A percentile compares a stretch with the other conserved stretches of the same genome.
These are phyloP conservation scores for Ophiocordyceps sinensis DNA, from an alignment of 2,329 filamentous ascomycete genomes.

Conservation along the genomic window DNA sequence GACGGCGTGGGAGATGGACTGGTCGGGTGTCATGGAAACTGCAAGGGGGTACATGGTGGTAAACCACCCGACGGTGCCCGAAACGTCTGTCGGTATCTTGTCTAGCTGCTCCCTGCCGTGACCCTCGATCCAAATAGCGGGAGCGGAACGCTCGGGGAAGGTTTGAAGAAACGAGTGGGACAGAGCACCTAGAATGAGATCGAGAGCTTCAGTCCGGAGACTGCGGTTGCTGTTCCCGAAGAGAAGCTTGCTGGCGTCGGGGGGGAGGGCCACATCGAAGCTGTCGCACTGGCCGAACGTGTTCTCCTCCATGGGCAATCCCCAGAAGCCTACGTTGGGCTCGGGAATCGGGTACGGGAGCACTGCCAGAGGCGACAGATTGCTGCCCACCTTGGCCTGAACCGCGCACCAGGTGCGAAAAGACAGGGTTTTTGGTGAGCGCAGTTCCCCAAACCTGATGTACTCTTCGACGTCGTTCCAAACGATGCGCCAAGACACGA, in stretches of 20 bases:
- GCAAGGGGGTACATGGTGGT: slow-evolving; percentile 24
- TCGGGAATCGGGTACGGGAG: slow-evolving; percentile 2
- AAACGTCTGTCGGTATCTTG: slow-evolving; percentile 15
- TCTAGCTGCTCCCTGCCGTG: slow-evolving; percentile 23
- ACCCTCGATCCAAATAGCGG: slow-evolving; percentile 23
- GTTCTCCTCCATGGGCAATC: slow-evolving; percentile 2
- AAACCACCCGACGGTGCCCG: slow-evolving; percentile 30
- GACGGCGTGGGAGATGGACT: slow-evolving; percentile 4
- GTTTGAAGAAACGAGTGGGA: slow-evolving; percentile 16
- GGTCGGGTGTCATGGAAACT: slow-evolving; percentile 2
- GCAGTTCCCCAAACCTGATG: slow-evolving; percentile 1
- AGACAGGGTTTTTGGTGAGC: slow-evolving; percentile 6
- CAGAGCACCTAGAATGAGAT: slow-evolving; percentile 21
- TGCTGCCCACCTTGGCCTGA: slow-evolving; percentile 1
- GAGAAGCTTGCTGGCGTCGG: not conserved
- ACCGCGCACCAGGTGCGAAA: slow-evolving; percentile 20
- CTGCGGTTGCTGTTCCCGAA: slow-evolving; percentile 13
- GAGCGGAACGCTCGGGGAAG: slow-evolving; percentile 19
- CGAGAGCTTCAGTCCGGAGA: slow-evolving; percentile 20
- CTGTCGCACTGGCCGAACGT: slow-evolving; percentile 2
- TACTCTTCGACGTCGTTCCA: slow-evolving; percentile 6
- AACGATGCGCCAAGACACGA: slow-evolving; percentile 32
- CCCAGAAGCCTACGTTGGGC: slow-evolving; percentile 9
- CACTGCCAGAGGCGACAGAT: slow-evolving; percentile 1
- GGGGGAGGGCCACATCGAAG: slow-evolving; percentile 4